A percentile compares a stretch with the other conserved stretches of the same genome.
Evolutionary conservation across 2,329 filamentous ascomycete genomes (phyloP).

Genomic region (Chaetomiaceae sp.): DNA sequence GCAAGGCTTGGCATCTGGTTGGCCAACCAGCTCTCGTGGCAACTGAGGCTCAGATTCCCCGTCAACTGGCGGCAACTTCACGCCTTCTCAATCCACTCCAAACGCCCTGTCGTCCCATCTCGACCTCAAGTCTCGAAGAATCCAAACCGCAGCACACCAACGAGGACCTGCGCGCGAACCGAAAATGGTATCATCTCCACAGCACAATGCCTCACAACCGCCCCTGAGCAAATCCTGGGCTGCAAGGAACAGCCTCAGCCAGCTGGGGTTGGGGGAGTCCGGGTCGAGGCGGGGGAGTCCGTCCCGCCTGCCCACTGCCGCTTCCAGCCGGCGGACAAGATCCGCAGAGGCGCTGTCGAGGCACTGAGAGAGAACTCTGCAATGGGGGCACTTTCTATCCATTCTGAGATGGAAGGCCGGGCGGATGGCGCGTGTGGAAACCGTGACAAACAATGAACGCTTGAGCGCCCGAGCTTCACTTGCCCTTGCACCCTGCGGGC

Average conservation of each 20-base stretch:
- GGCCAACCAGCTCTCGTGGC: conserved; percentile 1
- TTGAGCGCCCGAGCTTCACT: no score
- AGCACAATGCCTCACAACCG: not conserved
- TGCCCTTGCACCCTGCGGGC: no score
- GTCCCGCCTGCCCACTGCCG: not conserved
- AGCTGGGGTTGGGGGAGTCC: not conserved
- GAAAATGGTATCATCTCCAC: not conserved
- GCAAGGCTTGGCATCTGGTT: not conserved
- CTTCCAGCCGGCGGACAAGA: not conserved
- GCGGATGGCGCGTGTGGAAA: no score
- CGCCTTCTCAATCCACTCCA: conserved; percentile 3
- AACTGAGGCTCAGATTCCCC: conserved; percentile 18
- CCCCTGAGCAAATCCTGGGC: not conserved
- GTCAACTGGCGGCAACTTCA: conserved; percentile 25
- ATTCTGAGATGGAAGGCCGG: no score
- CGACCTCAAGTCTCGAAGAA: not conserved
- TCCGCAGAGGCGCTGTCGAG: not conserved
- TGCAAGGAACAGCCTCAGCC: not conserved
- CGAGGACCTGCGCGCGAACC: not conserved
- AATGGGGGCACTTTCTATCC: no score
- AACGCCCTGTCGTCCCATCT: no score
- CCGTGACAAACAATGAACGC: no score
- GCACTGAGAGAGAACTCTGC: not conserved
- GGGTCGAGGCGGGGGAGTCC: not conserved
- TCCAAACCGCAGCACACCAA: not conserved